Conservation (phyloP, 1,284 basidiomycete species). For the Boletus semigastroideus region DNA sequence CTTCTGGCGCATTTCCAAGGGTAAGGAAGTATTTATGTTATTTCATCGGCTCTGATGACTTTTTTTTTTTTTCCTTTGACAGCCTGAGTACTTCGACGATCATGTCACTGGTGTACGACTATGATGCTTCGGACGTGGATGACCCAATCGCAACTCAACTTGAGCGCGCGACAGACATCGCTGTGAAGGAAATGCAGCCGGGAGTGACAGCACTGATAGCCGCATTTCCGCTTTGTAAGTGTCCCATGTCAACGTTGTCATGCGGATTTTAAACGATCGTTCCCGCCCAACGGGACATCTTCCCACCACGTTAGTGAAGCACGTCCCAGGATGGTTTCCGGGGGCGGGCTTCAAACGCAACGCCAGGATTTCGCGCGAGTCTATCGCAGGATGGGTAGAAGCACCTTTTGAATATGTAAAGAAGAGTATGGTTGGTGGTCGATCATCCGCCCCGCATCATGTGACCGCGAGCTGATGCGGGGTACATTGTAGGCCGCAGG, state of each 20-base stretch:
- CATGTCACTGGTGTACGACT: conserved; percentile 28
- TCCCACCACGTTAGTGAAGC: conserved; percentile 9
- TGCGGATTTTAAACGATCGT: not conserved
- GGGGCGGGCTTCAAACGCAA: conserved; percentile 20
- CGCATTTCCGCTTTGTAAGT: conserved; percentile 23
- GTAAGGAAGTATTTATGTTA: conserved; percentile 7
- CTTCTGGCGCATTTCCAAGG: conserved; percentile 18
- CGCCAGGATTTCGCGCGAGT: conserved; percentile 7
- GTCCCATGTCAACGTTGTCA: not conserved
- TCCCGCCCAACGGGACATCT: not conserved
- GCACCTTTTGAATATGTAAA: conserved; percentile 25
- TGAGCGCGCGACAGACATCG: conserved; percentile 8
- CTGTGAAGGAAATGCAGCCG: conserved; percentile 15
- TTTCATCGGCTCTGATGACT: not conserved
- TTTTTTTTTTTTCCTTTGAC: not conserved
- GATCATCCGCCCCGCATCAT: not conserved
- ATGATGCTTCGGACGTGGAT: conserved; percentile 10
- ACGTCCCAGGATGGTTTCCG: conserved; percentile 27
- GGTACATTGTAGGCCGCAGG: conserved; percentile 15
- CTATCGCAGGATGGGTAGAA: conserved; percentile 14
- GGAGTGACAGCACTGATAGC: conserved; percentile 20
- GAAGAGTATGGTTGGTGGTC: conserved; percentile 21
- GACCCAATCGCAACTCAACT: conserved; percentile 23
- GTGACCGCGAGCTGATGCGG: conserved; percentile 1
- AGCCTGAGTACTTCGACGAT: conserved; percentile 22